A percentile compares a stretch with the other conserved stretches of the same genome.
Evolutionary conservation across 2,329 filamentous ascomycete species (phyloP).

Genomic region (Juglanconis juglandina): DNA sequence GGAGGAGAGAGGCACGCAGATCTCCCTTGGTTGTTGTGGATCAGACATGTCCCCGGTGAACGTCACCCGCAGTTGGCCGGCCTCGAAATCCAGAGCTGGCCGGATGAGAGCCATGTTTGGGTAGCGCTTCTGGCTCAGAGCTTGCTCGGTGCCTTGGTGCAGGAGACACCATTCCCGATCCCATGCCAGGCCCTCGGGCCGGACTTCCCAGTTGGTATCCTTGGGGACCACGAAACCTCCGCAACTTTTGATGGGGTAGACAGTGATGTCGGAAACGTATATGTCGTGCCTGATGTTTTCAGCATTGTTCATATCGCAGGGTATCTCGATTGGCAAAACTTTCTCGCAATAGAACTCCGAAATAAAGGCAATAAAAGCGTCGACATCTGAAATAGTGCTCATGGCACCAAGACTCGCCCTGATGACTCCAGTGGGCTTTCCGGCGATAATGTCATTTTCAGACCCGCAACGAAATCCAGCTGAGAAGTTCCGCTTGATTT

Average conservation of each 20-base stretch:
- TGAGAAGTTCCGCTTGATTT: conserved; percentile 81
- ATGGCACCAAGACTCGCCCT: conserved; percentile 85
- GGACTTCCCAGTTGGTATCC: conserved; percentile 68
- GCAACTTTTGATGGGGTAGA: conserved; percentile 96
- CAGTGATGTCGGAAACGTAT: conserved; percentile 61
- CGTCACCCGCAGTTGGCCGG: conserved; percentile 61
- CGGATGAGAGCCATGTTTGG: conserved; percentile 82
- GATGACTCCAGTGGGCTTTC: conserved; percentile 84
- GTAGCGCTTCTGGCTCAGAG: conserved; percentile 83
- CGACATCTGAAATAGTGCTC: conserved; percentile 75
- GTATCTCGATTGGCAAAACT: not conserved
- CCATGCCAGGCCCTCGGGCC: conserved; percentile 81
- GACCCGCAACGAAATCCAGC: conserved; percentile 80
- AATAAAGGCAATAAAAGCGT: conserved; percentile 68
- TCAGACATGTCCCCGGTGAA: conserved; percentile 36
- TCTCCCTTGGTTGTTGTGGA: conserved; percentile 27
- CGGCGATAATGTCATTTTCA: conserved; percentile 75
- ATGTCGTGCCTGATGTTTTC: conserved; percentile 28
- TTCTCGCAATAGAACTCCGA: conserved; percentile 58
- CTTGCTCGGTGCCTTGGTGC: conserved; percentile 78
- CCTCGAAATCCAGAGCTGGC: conserved; percentile 68
- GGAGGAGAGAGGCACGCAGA: conserved; percentile 62
- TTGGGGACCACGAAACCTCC: conserved; percentile 70
- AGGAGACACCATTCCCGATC: conserved; percentile 96
- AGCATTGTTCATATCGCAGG: not conserved